Evolutionary conservation across 495 filamentous ascomycete genomes (phyloP).

Genomic region (Aspergillus biplanus): DNA sequence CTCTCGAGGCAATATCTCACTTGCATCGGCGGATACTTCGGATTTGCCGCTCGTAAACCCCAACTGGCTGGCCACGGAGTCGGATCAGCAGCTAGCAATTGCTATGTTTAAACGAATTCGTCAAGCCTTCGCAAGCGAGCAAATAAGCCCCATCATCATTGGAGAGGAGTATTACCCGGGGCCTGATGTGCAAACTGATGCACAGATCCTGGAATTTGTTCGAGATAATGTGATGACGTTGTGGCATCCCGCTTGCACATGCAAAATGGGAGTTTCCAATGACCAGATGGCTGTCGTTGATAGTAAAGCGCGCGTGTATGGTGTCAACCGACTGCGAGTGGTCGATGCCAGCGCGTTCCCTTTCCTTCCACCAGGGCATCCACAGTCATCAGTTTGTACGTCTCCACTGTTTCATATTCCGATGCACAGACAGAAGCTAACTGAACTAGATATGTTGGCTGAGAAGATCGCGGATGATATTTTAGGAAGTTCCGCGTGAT

Average conservation of each 20-base stretch:
- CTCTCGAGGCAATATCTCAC: constrained; percentile 58
- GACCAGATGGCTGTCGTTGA: constrained; percentile 61
- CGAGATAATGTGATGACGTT: constrained; percentile 46
- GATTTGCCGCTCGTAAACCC: constrained; percentile 59
- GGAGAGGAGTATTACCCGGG: constrained; percentile 59
- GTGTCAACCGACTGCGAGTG: constrained; percentile 56
- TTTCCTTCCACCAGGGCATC: constrained; percentile 60
- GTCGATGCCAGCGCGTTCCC: constrained; percentile 65
- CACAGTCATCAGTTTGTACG: constrained; percentile 54
- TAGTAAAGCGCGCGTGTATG: constrained; percentile 50
- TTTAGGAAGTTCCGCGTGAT: constrained; percentile 4
- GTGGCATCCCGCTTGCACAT: constrained; percentile 57
- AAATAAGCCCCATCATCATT: constrained; percentile 40
- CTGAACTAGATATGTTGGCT: constrained; percentile 53
- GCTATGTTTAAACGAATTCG: constrained; percentile 56
- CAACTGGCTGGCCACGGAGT: constrained; percentile 55
- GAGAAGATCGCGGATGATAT: constrained; percentile 66
- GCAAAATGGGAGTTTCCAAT: constrained; percentile 51
- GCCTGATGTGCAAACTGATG: constrained; percentile 46
- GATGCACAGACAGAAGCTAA: neutral
- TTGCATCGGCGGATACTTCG: constrained; percentile 41
- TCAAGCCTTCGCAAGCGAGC: constrained; percentile 34
- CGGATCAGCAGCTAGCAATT: constrained; percentile 57
- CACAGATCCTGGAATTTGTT: constrained; percentile 52
- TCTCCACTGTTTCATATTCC: neutral